These are phyloP conservation scores for Scedosporium dehoogii DNA, from an alignment of 2,329 filamentous ascomycete genomes.

Conservation along the genomic window DNA sequence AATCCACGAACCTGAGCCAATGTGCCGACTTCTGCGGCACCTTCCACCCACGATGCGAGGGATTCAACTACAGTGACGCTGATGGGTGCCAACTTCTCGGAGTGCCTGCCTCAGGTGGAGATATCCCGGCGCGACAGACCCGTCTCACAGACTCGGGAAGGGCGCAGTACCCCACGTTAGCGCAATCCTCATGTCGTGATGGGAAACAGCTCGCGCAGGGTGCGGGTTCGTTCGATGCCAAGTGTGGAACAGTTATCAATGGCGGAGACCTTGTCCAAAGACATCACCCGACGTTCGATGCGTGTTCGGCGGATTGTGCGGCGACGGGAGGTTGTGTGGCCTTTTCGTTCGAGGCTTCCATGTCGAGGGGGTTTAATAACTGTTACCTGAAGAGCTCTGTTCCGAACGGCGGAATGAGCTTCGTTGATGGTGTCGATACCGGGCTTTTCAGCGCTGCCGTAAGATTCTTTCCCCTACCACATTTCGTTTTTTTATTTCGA, in stretches of 20 bases:
- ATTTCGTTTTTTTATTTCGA: too few species aligned
- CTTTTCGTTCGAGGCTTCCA: constrained; percentile 3
- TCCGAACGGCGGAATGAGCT: not conserved
- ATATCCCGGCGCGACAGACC: not conserved
- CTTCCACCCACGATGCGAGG: constrained; percentile 8
- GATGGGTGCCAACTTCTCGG: constrained; percentile 2
- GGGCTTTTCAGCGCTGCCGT: constrained; percentile 2
- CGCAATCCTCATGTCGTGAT: not conserved
- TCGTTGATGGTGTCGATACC: not conserved
- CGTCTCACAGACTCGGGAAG: constrained; percentile 1
- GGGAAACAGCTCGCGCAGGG: not conserved
- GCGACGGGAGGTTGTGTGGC: not conserved
- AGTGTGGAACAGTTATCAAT: constrained; percentile 4
- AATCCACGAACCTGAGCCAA: not conserved
- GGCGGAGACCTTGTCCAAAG: constrained; percentile 4
- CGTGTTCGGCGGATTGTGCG: constrained; percentile 4
- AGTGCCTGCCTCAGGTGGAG: not conserved
- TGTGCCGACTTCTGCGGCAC: constrained; percentile 7
- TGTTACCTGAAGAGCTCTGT: constrained; percentile 7
- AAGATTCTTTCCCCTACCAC: not conserved
- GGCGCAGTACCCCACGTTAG: constrained; percentile 2
- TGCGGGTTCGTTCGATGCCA: not conserved
- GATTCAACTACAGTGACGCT: constrained; percentile 4
- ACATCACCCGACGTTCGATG: constrained; percentile 4
- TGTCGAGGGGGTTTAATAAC: constrained; percentile 7